Base-by-base conservation (phyloP, 2,329 filamentous ascomycete species). In the Helminthosporium solani region DNA sequence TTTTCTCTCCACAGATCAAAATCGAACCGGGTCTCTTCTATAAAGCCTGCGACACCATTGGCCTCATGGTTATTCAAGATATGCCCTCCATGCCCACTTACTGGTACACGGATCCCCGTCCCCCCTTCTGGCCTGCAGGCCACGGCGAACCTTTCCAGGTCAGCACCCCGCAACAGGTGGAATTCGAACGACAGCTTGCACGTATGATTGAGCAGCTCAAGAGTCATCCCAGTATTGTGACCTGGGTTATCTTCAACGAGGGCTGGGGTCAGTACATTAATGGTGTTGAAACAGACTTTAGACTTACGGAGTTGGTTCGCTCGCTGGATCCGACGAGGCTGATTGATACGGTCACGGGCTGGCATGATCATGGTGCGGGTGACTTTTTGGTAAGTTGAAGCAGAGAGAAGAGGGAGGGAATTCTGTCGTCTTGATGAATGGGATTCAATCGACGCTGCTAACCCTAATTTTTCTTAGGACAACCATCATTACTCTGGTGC, bases 181-280 rank as follows among this genome's bases (percentile, higher is more conserved):
- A 88, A 56, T 88, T 87, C 48, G 72, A 78, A 36, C 77, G 84
- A 1, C 82, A 88, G 58, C 73, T 88, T 1, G 78, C 79, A 23
- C 55, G 85, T 7, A 65, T 88, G 34, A 69, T 88, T 33, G 74
- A 80, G 31, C 82, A 87, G 52, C 80, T 82, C 62, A 81, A 79
- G 66, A 83, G 74, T 63, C 84, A 84, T 60, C 78, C 85, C 0
- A 83, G 79, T 44, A 86, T 88, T 49, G 75, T 80, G 8, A 78
- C 80, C 1, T 88, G 84, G 82, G 79, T 85, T 14, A 82, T 88
- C 55, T 88, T 87, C 66, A 87, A 88, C 59, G 85, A 88, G 63
- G 84, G 83, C 34, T 88, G 85, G 85, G 84, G 82, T 2, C 85
- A 88, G 57, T 67, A 79, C 2, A 73, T 61, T 2, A 56, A 73